phyloP scores from a whole-genome alignment of 208 protist species.

The Zelonia costaricensis region DNA sequence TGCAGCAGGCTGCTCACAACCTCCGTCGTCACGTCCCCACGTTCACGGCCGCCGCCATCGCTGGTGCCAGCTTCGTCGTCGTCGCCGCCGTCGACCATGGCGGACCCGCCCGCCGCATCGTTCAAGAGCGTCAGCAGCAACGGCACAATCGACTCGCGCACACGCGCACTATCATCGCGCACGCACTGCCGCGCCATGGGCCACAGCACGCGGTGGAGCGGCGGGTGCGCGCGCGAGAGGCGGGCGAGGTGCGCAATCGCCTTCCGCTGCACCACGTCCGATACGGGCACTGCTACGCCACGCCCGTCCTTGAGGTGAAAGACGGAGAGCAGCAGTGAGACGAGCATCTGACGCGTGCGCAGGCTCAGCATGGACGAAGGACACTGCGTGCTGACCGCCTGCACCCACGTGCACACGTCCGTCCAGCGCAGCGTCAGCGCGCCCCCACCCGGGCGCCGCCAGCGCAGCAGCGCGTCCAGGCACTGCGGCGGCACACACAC shows the following conservation, averaged over 20 bases:
- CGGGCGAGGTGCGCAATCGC: conserved; percentile 53
- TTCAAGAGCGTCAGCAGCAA: conserved; percentile 70
- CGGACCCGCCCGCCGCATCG: conserved; percentile 6
- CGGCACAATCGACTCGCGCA: conserved; percentile 79
- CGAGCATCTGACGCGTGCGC: conserved; percentile 48
- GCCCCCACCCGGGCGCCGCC: not conserved
- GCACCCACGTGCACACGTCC: conserved; percentile 38
- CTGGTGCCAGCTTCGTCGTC: not conserved
- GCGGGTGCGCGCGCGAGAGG: conserved; percentile 51
- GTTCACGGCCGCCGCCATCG: not conserved
- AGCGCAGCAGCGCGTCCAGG: conserved; percentile 16
- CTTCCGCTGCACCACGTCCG: conserved; percentile 53
- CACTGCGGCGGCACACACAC: not conserved
- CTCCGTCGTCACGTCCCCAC: conserved; percentile 37
- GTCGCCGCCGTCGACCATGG: not conserved
- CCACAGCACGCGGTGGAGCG: conserved; percentile 68
- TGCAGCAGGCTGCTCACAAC: conserved; percentile 73
- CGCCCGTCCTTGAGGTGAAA: conserved; percentile 58
- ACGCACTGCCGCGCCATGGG: conserved; percentile 64
- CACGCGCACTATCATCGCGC: conserved; percentile 65
- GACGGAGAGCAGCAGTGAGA: conserved; percentile 68
- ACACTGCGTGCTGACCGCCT: conserved; percentile 34
- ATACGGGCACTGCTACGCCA: conserved; percentile 23
- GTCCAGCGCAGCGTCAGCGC: conserved; percentile 11
- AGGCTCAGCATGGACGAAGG: conserved; percentile 51